Evolutionary conservation across 2,329 filamentous ascomycete genomes (phyloP).

Genomic region (Stagonosporopsis tanaceti): DNA sequence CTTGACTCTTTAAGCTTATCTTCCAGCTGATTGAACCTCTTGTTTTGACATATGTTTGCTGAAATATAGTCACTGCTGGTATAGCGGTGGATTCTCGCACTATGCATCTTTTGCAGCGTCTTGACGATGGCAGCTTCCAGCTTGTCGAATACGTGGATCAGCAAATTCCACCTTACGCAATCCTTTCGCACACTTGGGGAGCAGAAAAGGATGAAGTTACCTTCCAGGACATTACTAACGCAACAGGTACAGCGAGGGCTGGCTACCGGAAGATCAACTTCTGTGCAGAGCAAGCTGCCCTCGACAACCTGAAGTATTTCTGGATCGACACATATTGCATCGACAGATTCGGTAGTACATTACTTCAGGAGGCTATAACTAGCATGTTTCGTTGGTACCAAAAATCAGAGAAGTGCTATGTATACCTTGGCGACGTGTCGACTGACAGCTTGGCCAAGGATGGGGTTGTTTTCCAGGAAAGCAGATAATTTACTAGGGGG

Average conservation of each 20-base stretch:
- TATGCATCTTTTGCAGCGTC: no score
- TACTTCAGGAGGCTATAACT: conserved; percentile 1
- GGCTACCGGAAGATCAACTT: conserved; percentile 7
- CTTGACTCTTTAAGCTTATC: no score
- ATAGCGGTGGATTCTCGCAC: no score
- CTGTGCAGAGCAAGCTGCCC: conserved; percentile 1
- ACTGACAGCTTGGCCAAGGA: no score
- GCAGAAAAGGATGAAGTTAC: background rate
- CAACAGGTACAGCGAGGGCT: background rate
- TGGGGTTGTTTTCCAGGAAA: no score
- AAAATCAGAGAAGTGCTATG: conserved; percentile 10
- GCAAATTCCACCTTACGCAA: conserved; percentile 1
- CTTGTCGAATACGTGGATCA: no score
- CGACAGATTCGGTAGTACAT: conserved; percentile 4
- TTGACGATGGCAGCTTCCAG: no score
- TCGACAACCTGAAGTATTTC: background rate
- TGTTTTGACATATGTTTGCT: no score
- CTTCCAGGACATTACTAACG: background rate
- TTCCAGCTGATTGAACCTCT: no score
- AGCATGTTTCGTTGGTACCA: conserved; percentile 13
- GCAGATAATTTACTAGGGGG: no score
- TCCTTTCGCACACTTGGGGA: conserved; percentile 12
- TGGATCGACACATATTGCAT: conserved; percentile 22
- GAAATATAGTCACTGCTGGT: no score
- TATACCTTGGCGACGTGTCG: conserved; percentile 12